Evolutionary conservation across 768 basidiomycete genomes (phyloP).

Genomic region (Hydnum rufescens): DNA sequence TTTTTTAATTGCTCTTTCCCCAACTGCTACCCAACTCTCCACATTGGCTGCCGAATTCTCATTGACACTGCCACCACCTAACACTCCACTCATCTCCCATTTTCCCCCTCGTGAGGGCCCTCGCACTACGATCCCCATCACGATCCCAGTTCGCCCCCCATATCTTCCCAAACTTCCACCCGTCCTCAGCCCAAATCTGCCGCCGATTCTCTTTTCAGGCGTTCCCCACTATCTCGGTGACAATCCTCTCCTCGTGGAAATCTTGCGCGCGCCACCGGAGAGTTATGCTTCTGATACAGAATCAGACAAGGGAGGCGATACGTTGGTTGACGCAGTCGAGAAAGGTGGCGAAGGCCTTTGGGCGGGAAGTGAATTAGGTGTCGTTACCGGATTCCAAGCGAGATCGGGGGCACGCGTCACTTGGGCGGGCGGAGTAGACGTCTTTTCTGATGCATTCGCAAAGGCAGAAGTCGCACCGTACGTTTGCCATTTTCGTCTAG

Average conservation of each 20-base stretch:
- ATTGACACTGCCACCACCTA: constrained; percentile 68
- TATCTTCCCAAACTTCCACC: constrained; percentile 21
- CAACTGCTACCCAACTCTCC: constrained; percentile 51
- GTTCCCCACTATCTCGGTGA: constrained; percentile 40
- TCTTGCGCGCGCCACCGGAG: constrained; percentile 56
- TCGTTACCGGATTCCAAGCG: constrained; percentile 85
- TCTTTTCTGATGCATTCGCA: constrained; percentile 61
- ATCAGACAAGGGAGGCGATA: constrained; percentile 34
- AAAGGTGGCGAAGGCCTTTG: constrained; percentile 62
- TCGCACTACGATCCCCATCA: constrained; percentile 28
- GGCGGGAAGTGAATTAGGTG: constrained; percentile 55
- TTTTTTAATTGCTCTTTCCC: constrained; percentile 62
- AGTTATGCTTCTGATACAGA: constrained; percentile 48
- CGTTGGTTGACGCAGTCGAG: constrained; percentile 48
- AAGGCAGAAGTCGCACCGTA: constrained; percentile 34
- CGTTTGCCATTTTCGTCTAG: not conserved
- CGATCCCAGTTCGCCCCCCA: constrained; percentile 9
- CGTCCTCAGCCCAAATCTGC: constrained; percentile 27
- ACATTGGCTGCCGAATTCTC: constrained; percentile 83
- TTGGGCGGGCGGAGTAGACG: constrained; percentile 61
- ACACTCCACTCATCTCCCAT: constrained; percentile 68
- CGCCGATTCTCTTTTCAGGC: constrained; percentile 63
- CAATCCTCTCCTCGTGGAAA: constrained; percentile 65
- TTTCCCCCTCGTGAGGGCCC: constrained; percentile 57
- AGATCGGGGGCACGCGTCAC: constrained; percentile 52